Percentiles rank a stretch among this genome's conserved stretches.
phyloP scores from a whole-genome alignment of 345 rosid genomes.

The Kernera saxatilis region DNA sequence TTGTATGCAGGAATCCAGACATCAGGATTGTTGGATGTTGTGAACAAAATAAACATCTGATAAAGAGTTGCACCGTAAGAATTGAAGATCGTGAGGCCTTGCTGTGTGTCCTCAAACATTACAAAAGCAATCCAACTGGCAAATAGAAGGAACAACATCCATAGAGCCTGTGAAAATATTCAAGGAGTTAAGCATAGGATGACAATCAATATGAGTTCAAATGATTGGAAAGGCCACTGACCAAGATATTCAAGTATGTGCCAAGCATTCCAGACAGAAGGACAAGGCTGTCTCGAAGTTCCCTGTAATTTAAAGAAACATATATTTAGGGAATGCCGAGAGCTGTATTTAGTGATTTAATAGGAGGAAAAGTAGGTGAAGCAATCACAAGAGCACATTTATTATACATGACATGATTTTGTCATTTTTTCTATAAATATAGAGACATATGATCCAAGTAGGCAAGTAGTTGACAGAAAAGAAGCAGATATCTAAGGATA shows the following conservation, averaged over 20 bases:
- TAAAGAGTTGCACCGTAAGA: slow-evolving; percentile 80
- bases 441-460: neutral
- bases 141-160: slow-evolving; percentile 81
- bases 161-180: slow-evolving; percentile 64
- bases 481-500: slow-evolving; percentile 22
- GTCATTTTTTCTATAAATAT: neutral
- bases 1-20: slow-evolving; percentile 98
- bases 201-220: slow-evolving; percentile 6
- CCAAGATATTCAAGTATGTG: slow-evolving; percentile 84
- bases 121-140: slow-evolving; percentile 95
- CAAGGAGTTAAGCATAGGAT: slow-evolving; percentile 8
- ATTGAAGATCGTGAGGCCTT: slow-evolving; percentile 63
- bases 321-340: neutral
- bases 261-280: slow-evolving; percentile 87
- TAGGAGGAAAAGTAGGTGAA: neutral
- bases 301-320: slow-evolving; percentile 40
- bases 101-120: slow-evolving; percentile 91
- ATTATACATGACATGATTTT: neutral
- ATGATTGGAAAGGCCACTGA: slow-evolving; percentile 38
- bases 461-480: neutral
- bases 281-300: slow-evolving; percentile 53
- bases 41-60: slow-evolving; percentile 84
- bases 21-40: slow-evolving; percentile 98
- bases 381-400: neutral
- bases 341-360: neutral